Evolutionary conservation across 495 filamentous ascomycete species (phyloP), one percentile per base, ranked within the genome.

Genomic region (Staphylotrichum longicolle): DNA sequence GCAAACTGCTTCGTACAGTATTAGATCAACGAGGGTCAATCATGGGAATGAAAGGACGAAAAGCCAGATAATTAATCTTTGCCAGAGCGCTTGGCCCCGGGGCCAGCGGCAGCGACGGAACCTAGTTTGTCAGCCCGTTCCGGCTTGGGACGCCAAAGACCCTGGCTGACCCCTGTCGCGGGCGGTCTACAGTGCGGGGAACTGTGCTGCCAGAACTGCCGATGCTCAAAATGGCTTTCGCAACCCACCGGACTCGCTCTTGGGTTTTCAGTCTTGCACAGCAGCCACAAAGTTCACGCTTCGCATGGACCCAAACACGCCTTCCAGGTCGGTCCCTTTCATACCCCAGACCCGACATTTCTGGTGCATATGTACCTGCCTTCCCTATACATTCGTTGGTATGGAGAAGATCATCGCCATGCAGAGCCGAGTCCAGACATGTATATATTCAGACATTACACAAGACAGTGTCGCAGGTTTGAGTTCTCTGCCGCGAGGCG

Each of bases 71-170:
- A 14, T 33, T 20, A 53, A 32, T 15, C 46, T 34, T 42, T 40
- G 30, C 20, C 30, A 32, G 20, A 51, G 41, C 4, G 37, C 34
- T 12, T 4, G 30, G 39, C 54, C 54, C 20, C 20, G 20, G 20
- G 40, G 52, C 41, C 50, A 45, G 58, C 58, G 63, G 63, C 46
- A 61, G 63, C 48, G 58, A 50, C 63, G 54, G 63, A 61, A 27
- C 63, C 54, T 40, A 55, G 42, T 62, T 61, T 61, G 63, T 58
- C 63, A 65, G 63, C 54, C 47, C n/a, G 35, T 58, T 53, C 41
- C 32, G 54, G 61, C 42, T 55, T 49, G 14, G 42, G 49, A 44
- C 35, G 7, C 7, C 12, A 20, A 15, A n/a, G 39, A 20, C 56
- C 46, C 56, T 39, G 37, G 37, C 10, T 14, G 53, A n/a, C 30